Conservation (phyloP, 192 early-diverging fungal species). For the Diversispora eburnea region DNA sequence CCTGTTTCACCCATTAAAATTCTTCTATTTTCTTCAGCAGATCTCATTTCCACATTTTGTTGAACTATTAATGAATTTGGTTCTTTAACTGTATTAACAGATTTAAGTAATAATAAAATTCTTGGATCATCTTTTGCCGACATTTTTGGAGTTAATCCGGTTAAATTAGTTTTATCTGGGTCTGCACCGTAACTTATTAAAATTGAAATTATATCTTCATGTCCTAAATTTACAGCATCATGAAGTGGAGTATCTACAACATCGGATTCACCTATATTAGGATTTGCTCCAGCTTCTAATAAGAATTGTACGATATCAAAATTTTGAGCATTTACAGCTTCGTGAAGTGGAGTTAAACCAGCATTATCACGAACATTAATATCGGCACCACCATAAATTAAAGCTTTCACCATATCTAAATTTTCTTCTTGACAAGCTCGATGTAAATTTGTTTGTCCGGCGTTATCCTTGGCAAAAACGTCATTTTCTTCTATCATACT, state of each 20-base stretch:
- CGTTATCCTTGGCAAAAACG: slow-evolving; percentile 25
- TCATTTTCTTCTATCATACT: slow-evolving; percentile 21
- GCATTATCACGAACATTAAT: slow-evolving; percentile 64
- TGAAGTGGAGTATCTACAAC: slow-evolving; percentile 59
- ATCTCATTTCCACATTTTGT: not conserved
- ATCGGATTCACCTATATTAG: slow-evolving; percentile 54
- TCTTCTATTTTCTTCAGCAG: not conserved
- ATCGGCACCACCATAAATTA: slow-evolving; percentile 63
- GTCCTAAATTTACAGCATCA: slow-evolving; percentile 58
- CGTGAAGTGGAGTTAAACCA: slow-evolving; percentile 60
- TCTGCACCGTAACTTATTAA: slow-evolving; percentile 51
- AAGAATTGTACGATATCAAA: slow-evolving; percentile 42
- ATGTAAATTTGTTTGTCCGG: slow-evolving; percentile 51
- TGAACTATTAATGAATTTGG: not conserved
- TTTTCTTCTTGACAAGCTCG: slow-evolving; percentile 49
- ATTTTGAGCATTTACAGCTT: slow-evolving; percentile 50
- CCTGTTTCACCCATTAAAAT: not conserved
- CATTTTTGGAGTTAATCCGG: slow-evolving; percentile 56
- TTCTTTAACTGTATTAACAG: not conserved
- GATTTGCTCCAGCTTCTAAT: slow-evolving; percentile 56
- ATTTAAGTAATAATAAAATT: not conserved
- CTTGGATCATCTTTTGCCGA: slow-evolving; percentile 29
- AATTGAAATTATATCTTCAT: slow-evolving; percentile 42
- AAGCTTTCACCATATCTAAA: slow-evolving; percentile 38
- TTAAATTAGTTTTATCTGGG: slow-evolving; percentile 42